phyloP scores from a whole-genome alignment of 148 eudicot genomes.

The Vaccinium corymbosum region DNA sequence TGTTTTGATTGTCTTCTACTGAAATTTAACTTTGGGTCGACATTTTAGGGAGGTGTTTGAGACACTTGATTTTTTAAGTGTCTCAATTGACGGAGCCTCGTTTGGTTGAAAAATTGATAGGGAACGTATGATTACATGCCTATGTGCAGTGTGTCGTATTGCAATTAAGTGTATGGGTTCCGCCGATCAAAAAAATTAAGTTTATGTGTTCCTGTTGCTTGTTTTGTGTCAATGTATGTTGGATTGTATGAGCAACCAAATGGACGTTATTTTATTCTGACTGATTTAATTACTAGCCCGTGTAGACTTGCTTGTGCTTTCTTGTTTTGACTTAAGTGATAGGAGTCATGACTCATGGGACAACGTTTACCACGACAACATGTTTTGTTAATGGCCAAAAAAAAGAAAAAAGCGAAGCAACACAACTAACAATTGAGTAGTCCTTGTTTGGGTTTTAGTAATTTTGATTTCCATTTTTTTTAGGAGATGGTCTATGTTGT shows the following conservation, averaged over 20 bases:
- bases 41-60: neutral
- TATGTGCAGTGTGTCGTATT: neutral
- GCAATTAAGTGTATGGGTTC: neutral
- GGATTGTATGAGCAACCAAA: neutral
- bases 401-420: neutral
- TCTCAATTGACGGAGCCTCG: neutral
- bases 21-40: neutral
- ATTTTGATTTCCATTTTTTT: neutral
- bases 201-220: neutral
- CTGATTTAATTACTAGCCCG: neutral
- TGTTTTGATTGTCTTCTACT: neutral
- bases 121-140: neutral
- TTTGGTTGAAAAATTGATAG: neutral
- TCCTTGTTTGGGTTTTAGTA: neutral
- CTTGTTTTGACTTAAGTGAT: neutral
- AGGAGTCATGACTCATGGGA: too few relatives aligned
- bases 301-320: neutral
- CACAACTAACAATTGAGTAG: neutral
- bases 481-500: neutral
- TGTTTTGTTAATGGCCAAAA: neutral
- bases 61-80: neutral
- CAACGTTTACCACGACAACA: neutral
- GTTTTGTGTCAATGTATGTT: too few relatives aligned
- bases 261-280: constrained; percentile 1
- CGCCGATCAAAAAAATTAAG: too few relatives aligned